Evolutionary conservation across 768 basidiomycete genomes (phyloP), one percentile per base, ranked within the genome.

Genomic region (Tricholoma terreum): DNA sequence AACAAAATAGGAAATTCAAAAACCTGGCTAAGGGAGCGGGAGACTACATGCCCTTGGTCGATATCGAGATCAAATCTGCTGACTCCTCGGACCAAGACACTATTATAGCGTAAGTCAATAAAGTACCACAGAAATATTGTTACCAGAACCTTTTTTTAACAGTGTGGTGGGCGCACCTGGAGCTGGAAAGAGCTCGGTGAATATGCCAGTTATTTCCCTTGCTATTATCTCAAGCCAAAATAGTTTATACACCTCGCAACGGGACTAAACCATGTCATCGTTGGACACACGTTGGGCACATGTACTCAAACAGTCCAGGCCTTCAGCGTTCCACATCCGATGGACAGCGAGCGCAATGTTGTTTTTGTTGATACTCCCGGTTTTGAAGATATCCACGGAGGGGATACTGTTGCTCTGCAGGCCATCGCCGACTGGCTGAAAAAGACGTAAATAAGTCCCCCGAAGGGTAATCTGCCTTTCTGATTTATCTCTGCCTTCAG

Each of bases 121-220:
- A 14, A 27, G 34, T 17, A 35, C 19, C 24, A 38, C 51, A 27
- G 9, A 8, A 30, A 52, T 21, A 12, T 8, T 8, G 12, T 27
- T 15, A 52, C n/a, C 22, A 21, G 24, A 15, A n/a, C 22, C 15
- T 1, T 38, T 40, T 15, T 52, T n/a, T 7, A 27, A 14, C 35
- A 52, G 51, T 52, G 51, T 52, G n/a, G 38, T 40, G 51, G 51
- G 51, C 21, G 22, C 36, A 22, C 38, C 51, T 14, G 51, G 51
- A 30, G 40, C 51, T 31, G 51, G 51, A 19, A 52, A 52, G 38
- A 52, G 51, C 33, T 52, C 51, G 51, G 51, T 52, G 9, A 14
- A 17, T 34, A 52, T 27, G 22, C 30, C 34, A 52, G 4, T 36
- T 21, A 12, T 27, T 15, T 14, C 35, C 35, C 9, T 5, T 24